Percentiles rank a stretch among this genome's conserved stretches.
phyloP scores from a whole-genome alignment of 2,329 filamentous ascomycete species.

The Grosmannia penicillata region DNA sequence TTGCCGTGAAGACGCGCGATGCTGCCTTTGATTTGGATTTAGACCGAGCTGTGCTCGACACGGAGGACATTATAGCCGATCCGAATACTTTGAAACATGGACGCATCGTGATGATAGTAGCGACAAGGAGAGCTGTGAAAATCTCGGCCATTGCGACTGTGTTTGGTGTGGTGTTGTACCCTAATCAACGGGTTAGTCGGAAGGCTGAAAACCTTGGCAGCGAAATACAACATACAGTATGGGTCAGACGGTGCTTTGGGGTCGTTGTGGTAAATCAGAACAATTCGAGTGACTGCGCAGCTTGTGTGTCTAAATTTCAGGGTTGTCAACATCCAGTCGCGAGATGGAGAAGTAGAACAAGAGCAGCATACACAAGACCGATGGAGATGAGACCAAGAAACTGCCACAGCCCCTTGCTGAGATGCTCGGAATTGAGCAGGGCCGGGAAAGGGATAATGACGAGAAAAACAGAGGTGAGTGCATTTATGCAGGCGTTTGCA shows the following conservation, averaged over 20 bases:
- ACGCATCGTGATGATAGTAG: background rate
- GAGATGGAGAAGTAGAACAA: too few species aligned
- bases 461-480: background rate
- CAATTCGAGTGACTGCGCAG: too few species aligned
- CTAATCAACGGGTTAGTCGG: background rate
- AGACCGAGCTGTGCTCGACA: background rate
- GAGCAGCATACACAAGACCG: too few species aligned
- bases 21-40: background rate
- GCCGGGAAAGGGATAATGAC: conserved; percentile 1
- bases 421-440: background rate
- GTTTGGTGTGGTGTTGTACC: background rate
- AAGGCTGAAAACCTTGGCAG: too few species aligned
- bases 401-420: conserved; percentile 1
- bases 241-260: too few species aligned
- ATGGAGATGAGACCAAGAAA: too few species aligned
- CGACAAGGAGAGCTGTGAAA: background rate
- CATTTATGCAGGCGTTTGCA: conserved; percentile 1
- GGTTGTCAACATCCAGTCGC: too few species aligned
- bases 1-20: background rate
- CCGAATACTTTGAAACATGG: conserved; percentile 1
- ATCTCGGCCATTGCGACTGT: background rate
- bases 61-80: background rate
- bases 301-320: too few species aligned
- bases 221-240: too few species aligned
- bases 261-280: too few species aligned